Base-by-base conservation (phyloP, 352 stramenopile species). In the Phytophthora europaea region DNA sequence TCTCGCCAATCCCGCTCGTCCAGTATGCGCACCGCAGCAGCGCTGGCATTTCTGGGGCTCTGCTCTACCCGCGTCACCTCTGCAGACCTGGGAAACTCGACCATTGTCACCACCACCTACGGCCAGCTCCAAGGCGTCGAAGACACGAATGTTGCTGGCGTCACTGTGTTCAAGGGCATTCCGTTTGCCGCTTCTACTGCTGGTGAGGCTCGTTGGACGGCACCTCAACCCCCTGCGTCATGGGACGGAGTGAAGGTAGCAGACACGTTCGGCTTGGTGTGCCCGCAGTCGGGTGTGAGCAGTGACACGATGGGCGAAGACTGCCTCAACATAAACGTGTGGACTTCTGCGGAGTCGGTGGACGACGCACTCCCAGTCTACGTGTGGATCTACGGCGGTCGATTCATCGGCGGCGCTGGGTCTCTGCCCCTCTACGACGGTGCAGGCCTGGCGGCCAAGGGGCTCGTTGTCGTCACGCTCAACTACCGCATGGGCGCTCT, bases 401-500 rank as follows among this genome's bases (percentile, higher is more conserved):
- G 63, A 16, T 70, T 63, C 40, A 57, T 38, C 22, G n/a, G 43
- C 22, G 63, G 63, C 28, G 43, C 36, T 22, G 57, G 26, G 31
- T 64, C 54, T 8, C 26, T 66, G 22, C 18, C 64, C 4, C 43
- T 65, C 22, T 71, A 60, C 33, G 64, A 71, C 23, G 64, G 64
- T 2, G 64, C 54, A 9, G 64, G 54, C 6, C 16, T 65, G 45
- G 64, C 64, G 2, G 33, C 54, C 7, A 65, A 71, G 54, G 87
- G 86, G 7, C 71, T 97, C 56, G 73, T 98, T 2, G 82, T 96
- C 4, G 80, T 98, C 43, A 93, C 91, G 53, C 89, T 92, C 7
- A 92, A 98, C 73, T 97, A 97, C 65, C 76, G 89, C 15, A 96
- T 97, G 70, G 96, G 94, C 72, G 91, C 91, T 0, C 83, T 91